Evolutionary conservation across 441 rosid species (phyloP), one percentile per base, ranked within the genome.

Genomic region (Adansonia grandidieri): DNA sequence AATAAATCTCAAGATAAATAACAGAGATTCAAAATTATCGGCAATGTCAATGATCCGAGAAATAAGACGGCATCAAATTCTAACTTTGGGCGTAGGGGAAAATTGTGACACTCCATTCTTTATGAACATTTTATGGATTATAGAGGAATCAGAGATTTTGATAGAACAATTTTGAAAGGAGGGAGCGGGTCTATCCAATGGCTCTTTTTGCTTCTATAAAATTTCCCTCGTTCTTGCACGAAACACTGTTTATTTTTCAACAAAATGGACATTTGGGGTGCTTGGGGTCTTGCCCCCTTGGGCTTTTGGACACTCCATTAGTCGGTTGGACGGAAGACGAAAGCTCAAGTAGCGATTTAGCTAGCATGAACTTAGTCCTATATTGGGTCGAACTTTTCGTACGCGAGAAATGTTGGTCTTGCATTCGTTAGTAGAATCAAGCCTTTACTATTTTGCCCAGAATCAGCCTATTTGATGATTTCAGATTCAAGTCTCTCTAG

Each of bases 21-120:
- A 24, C 28, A 24, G 28, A 24, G 28, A 24, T 24, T 24, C 1
- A 24, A 24, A 24, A 24, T 20, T 28, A 76, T 22, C 51, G 1
- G 22, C 0, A 57, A 1, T 37, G 11, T 22, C 7, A 9, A 24
- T 57, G 62, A 57, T 19, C 6, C 11, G 53, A 73, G 3, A 57
- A 1, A 17, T 19, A 40, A n/a, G 28, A 61, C 19, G 28, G 22
- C 15, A 19, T 24, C 28, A 6, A 9, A 58, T 1, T 11, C 50
- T 74, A 53, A 83, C 85, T 83, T 83, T 24, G 28, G 81, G 45
- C 45, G 57, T 20, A 78, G 80, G 78, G 22, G 17, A 48, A 75
- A 54, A 71, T 32, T n/a, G 61, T 53, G 44, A 32, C 24, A 53
- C 11, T 5, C 42, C 19, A 14, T 64, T 6, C 5, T 2, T 37